These are phyloP conservation scores for Passalora sequoiae DNA, from an alignment of 2,329 filamentous ascomycete genomes.

Conservation along the genomic window DNA sequence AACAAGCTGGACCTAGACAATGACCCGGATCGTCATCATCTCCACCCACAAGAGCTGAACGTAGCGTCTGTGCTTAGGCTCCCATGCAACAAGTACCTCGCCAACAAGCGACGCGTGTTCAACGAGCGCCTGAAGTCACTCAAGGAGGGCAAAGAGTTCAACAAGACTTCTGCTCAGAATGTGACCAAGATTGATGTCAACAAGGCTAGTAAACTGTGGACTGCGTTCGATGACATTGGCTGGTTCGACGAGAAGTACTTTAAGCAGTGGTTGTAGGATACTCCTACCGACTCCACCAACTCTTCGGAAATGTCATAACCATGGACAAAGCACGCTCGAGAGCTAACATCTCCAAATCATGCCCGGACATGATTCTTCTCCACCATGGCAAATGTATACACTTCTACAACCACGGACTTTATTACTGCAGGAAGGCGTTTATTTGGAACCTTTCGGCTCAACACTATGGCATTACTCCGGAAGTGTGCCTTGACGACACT, in stretches of 20 bases:
- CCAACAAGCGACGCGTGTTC: slow-evolving; percentile 90
- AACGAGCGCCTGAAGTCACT: slow-evolving; percentile 64
- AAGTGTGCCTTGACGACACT: slow-evolving; percentile 6
- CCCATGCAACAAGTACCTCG: slow-evolving; percentile 81
- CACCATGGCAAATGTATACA: too few species aligned
- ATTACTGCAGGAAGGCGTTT: too few species aligned
- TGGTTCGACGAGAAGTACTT: slow-evolving; percentile 31
- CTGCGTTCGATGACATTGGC: slow-evolving; percentile 65
- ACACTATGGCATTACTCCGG: slow-evolving; percentile 1
- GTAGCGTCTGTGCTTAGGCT: slow-evolving; percentile 76
- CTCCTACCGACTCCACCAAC: too few species aligned
- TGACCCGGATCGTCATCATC: slow-evolving; percentile 63
- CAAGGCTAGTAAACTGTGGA: slow-evolving; percentile 90
- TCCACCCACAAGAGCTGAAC: slow-evolving; percentile 72
- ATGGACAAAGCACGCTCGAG: too few species aligned
- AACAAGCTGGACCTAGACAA: slow-evolving; percentile 68
- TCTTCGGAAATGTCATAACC: too few species aligned
- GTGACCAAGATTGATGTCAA: slow-evolving; percentile 98
- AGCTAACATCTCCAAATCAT: too few species aligned
- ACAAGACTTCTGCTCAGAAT: slow-evolving; percentile 92
- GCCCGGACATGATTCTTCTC: too few species aligned
- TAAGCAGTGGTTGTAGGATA: slow-evolving; percentile 16
- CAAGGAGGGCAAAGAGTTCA: slow-evolving; percentile 71
- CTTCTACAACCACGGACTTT: too few species aligned
- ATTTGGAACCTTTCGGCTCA: slow-evolving; percentile 5